phyloP scores from a whole-genome alignment of 2,329 filamentous ascomycete species.

The Aspergillus awamori region DNA sequence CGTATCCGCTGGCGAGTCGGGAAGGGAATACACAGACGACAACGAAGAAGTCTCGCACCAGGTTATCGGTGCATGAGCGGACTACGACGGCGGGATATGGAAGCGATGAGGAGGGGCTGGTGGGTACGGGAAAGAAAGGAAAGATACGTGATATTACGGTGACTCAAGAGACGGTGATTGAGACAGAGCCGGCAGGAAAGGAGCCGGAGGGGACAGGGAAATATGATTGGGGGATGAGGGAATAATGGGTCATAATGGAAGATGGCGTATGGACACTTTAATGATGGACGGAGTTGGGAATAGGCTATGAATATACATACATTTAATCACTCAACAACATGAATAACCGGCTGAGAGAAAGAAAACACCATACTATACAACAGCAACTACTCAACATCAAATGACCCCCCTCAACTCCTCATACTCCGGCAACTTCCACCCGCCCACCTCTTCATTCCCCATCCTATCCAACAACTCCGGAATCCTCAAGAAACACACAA shows the following conservation, averaged over 20 bases:
- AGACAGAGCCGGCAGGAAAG: constrained; percentile 21
- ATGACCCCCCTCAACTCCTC: background rate
- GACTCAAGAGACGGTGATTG: constrained; percentile 30
- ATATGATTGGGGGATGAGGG: background rate
- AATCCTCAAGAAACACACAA: constrained; percentile 22
- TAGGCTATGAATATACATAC: too few species aligned
- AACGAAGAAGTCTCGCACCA: background rate
- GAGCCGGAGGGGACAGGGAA: background rate
- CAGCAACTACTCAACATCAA: background rate
- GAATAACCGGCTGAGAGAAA: too few species aligned
- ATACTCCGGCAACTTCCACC: constrained; percentile 29
- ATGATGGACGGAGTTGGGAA: background rate
- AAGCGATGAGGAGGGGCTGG: constrained; percentile 34
- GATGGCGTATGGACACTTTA: background rate
- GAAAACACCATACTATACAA: too few species aligned
- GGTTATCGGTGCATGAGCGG: constrained; percentile 9
- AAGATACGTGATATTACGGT: constrained; percentile 29
- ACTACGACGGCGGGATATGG: constrained; percentile 18
- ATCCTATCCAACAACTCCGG: constrained; percentile 22
- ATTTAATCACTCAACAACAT: too few species aligned
- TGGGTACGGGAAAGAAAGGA: background rate
- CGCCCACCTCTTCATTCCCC: constrained; percentile 21
- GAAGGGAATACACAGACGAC: background rate
- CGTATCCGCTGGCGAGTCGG: constrained; percentile 27
- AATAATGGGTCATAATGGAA: background rate